Conservation (phyloP, 768 basidiomycete genomes). For the Pleurotus giganteus region DNA sequence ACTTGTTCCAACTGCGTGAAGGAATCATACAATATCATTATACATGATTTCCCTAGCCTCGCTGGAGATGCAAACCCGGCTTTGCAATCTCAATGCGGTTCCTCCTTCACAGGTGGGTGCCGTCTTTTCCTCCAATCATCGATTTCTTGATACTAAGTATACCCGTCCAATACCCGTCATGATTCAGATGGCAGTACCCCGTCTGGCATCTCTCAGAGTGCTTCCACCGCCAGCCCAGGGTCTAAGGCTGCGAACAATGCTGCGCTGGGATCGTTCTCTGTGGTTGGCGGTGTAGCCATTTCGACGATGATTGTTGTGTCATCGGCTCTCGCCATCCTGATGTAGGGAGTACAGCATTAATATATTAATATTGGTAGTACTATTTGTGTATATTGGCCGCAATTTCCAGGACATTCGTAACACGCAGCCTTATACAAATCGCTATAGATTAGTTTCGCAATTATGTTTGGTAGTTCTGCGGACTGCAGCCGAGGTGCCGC, state of each 20-base stretch:
- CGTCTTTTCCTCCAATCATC: too few relatives aligned
- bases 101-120: constrained; percentile 52
- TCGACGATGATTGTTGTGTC: constrained; percentile 29
- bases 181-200: constrained; percentile 37
- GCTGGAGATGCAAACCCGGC: constrained; percentile 23
- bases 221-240: constrained; percentile 20
- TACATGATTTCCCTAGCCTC: constrained; percentile 32
- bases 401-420: background rate
- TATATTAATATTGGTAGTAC: too few relatives aligned
- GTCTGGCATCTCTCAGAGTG: constrained; percentile 31
- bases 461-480: background rate
- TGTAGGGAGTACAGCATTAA: constrained; percentile 21
- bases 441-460: background rate
- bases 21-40: constrained; percentile 44
- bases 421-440: background rate
- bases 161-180: background rate
- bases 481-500: too few relatives aligned
- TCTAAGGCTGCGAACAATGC: constrained; percentile 15
- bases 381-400: background rate
- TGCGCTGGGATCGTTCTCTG: constrained; percentile 18
- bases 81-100: constrained; percentile 43
- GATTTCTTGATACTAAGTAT: background rate
- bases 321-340: constrained; percentile 31
- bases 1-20: constrained; percentile 56
- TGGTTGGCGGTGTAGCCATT: constrained; percentile 23